Evolutionary conservation across 164 flowering plant species (phyloP), one percentile per base, ranked within the genome.

Genomic region (Piper longum): DNA sequence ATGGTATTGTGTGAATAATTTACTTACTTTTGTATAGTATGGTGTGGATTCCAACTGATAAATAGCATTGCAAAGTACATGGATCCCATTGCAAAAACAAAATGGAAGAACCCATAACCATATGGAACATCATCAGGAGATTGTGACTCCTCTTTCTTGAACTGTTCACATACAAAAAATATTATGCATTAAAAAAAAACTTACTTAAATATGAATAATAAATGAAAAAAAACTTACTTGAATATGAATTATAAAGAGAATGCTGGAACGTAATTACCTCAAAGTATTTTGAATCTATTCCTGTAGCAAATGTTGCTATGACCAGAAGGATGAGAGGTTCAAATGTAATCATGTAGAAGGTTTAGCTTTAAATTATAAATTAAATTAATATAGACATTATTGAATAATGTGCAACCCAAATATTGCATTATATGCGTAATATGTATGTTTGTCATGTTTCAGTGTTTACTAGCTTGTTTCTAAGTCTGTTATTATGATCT

Each of bases 71-170:
- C 89, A 56, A 87, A 85, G 76, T 88, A 87, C 98, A 87, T 91
- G 6, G 95, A 82, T 77, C 95, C 98, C 0, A 83, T 87, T 57
- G 96, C 88, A 64, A 91, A 91, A 54, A 87, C 96, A 68, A 91
- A 84, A 75, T 91, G 98, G 73, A 91, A 91, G 83, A 87, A 91
- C 13, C 95, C 96, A 76, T 86, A 91, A 42, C 96, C 92, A 63
- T 88, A 91, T 44, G 98, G 95, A 39, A 87, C 87, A 69, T 81
- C 87, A 72, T 86, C 88, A 63, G 84, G 95, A 4, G 65, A 70
- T 44, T 68, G 69, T 57, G 52, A 36, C 39, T 80, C 83, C 12
- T 72, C 75, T 67, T 80, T 88, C 83, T 75, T 82, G 81, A 84
- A 84, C 96, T 88, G 95, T 74, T 75, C 13, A 62, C 62, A 18